Percentiles rank a stretch among this genome's conserved stretches.
Conservation (phyloP, 192 early-diverging fungal species). For the Phlyctochytrium bullatum region DNA sequence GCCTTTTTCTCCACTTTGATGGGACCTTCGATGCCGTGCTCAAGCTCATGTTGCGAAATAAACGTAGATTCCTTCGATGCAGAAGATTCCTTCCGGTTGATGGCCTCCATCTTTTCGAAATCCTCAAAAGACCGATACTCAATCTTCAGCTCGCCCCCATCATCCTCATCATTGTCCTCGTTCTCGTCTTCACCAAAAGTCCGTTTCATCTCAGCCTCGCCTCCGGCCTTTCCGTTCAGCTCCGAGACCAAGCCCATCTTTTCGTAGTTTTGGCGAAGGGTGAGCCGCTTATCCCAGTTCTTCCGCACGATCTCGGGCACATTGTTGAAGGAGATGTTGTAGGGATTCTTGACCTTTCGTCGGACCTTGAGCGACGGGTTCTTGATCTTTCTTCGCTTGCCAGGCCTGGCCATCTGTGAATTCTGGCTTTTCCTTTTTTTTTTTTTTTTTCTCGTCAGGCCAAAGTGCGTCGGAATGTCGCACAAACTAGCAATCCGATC, state of each 20-base stretch:
- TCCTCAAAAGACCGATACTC: conserved; percentile 21
- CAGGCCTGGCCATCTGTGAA: conserved; percentile 40
- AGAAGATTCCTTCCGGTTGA: neutral
- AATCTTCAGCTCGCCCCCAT: conserved; percentile 18
- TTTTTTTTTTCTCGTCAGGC: too few species aligned
- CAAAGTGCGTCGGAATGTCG: too few species aligned
- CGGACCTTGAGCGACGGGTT: conserved; percentile 33
- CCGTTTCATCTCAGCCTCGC: conserved; percentile 25
- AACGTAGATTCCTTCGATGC: neutral
- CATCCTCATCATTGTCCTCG: conserved; percentile 22
- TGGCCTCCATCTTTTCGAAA: conserved; percentile 37
- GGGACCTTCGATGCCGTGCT: conserved; percentile 27
- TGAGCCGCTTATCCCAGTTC: conserved; percentile 55
- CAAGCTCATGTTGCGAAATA: neutral
- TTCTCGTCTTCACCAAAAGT: conserved; percentile 14
- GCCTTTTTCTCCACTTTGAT: conserved; percentile 23
- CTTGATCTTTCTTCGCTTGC: conserved; percentile 31
- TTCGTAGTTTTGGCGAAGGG: conserved; percentile 54
- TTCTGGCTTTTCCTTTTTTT: too few species aligned
- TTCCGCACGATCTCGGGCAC: conserved; percentile 33
- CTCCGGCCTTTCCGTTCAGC: conserved; percentile 52
- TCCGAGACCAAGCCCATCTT: conserved; percentile 42
- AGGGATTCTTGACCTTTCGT: conserved; percentile 42
- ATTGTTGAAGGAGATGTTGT: conserved; percentile 37
- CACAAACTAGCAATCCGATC: too few species aligned